Percentiles rank a stretch among this genome's conserved stretches.
Evolutionary conservation across 2,329 filamentous ascomycete species (phyloP).

Genomic region (Mariannaea sp.): DNA sequence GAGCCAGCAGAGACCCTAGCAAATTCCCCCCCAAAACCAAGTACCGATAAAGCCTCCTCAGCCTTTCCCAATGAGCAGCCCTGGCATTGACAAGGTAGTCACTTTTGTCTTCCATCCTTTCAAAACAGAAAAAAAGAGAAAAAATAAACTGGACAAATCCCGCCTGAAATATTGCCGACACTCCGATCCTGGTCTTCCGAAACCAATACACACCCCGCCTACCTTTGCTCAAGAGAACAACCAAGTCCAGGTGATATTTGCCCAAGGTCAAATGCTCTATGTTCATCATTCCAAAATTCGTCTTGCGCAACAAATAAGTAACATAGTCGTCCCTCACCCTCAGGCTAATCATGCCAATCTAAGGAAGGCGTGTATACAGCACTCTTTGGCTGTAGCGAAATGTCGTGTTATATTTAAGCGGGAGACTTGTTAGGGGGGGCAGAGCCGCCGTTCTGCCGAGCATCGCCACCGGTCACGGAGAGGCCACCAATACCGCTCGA

Average conservation of each 20-base stretch:
- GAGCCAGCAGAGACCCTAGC: conserved; percentile 30
- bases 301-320: conserved; percentile 35
- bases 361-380: conserved; percentile 38
- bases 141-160: conserved; percentile 42
- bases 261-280: conserved; percentile 53
- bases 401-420: conserved; percentile 48
- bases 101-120: conserved; percentile 49
- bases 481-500: conserved; percentile 74
- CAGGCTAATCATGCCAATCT: conserved; percentile 31
- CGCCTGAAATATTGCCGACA: conserved; percentile 46
- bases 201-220: conserved; percentile 45
- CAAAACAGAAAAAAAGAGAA: too few relatives aligned
- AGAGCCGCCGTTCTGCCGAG: conserved; percentile 65
- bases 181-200: conserved; percentile 46
- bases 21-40: conserved; percentile 40
- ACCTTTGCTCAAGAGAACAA: conserved; percentile 47
- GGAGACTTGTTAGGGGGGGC: conserved; percentile 64
- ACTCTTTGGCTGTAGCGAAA: conserved; percentile 28
- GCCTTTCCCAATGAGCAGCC: conserved; percentile 42
- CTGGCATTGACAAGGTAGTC: conserved; percentile 40
- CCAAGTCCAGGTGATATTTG: conserved; percentile 50
- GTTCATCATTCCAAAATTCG: conserved; percentile 50
- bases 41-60: conserved; percentile 36
- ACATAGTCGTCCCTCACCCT: conserved; percentile 34
- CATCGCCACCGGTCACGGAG: conserved; percentile 69